Evolutionary conservation across 2,329 filamentous ascomycete genomes (phyloP).

Genomic region (Sclerotiophoma versabilis): DNA sequence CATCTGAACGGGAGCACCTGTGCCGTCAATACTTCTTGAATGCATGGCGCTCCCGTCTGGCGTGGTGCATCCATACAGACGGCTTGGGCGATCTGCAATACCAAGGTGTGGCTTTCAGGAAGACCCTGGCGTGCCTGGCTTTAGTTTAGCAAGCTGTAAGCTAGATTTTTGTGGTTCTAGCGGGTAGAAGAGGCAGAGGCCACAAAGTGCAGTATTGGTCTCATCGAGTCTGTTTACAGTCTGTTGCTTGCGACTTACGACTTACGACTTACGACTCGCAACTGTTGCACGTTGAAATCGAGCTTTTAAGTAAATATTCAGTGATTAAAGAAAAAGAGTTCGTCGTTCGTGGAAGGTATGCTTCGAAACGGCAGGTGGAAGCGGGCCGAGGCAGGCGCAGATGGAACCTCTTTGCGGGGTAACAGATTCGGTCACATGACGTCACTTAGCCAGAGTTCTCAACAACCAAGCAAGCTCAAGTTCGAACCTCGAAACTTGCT

Average conservation of each 20-base stretch:
- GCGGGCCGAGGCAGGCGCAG: slow-evolving; percentile 15
- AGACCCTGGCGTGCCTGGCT: neutral
- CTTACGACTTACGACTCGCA: too few relatives aligned
- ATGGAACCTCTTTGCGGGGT: slow-evolving; percentile 5
- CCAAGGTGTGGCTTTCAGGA: slow-evolving; percentile 4
- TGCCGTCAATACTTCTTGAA: slow-evolving; percentile 7
- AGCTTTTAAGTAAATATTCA: too few relatives aligned
- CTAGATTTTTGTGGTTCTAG: neutral
- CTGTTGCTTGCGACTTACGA: too few relatives aligned
- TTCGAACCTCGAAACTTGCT: too few relatives aligned
- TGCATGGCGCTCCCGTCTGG: slow-evolving; percentile 1
- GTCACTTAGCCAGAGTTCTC: too few relatives aligned
- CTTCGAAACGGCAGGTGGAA: neutral
- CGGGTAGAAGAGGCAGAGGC: too few relatives aligned
- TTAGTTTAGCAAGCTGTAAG: neutral
- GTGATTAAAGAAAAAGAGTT: too few relatives aligned
- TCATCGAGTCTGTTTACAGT: neutral
- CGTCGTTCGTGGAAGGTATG: neutral
- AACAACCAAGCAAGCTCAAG: too few relatives aligned
- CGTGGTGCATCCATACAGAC: neutral
- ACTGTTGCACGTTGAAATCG: too few relatives aligned
- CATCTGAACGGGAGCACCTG: neutral
- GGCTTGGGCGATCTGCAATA: neutral
- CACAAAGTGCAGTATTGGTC: too few relatives aligned
- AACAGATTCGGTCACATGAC: neutral